phyloP scores from a whole-genome alignment of 139 green algal species.

The Micromonas commoda region DNA sequence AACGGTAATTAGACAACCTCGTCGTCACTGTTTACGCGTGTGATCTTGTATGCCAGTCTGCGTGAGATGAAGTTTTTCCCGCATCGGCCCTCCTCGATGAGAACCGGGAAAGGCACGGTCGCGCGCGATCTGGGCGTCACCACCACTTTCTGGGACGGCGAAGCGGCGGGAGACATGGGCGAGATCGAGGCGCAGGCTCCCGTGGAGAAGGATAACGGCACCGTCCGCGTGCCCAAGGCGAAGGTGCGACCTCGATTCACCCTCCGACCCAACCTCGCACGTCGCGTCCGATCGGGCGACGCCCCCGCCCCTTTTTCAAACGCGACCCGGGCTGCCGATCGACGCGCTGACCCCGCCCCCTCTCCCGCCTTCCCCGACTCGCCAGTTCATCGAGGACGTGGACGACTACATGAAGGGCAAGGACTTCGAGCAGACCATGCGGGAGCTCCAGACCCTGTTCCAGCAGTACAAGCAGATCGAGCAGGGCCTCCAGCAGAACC shows the following conservation, averaged over 20 bases:
- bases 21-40: neutral
- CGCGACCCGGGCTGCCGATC: neutral
- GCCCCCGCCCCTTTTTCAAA: neutral
- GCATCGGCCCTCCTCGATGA: too few relatives aligned
- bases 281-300: neutral
- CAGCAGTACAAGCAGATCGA: slow-evolving; percentile 16
- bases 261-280: neutral
- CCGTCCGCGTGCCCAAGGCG: neutral
- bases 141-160: too few relatives aligned
- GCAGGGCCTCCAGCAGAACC: neutral
- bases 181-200: neutral
- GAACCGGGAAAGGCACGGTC: too few relatives aligned
- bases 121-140: too few relatives aligned
- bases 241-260: neutral
- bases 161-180: too few relatives aligned
- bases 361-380: neutral
- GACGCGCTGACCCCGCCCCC: neutral
- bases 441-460: slow-evolving; percentile 5
- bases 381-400: slow-evolving; percentile 30
- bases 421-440: neutral
- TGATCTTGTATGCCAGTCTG: too few relatives aligned
- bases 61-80: too few relatives aligned
- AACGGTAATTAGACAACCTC: too few relatives aligned
- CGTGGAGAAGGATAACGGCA: neutral
- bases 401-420: slow-evolving; percentile 13